Evolutionary conservation across 345 rosid species (phyloP).

Genomic region (Geranium brycei): DNA sequence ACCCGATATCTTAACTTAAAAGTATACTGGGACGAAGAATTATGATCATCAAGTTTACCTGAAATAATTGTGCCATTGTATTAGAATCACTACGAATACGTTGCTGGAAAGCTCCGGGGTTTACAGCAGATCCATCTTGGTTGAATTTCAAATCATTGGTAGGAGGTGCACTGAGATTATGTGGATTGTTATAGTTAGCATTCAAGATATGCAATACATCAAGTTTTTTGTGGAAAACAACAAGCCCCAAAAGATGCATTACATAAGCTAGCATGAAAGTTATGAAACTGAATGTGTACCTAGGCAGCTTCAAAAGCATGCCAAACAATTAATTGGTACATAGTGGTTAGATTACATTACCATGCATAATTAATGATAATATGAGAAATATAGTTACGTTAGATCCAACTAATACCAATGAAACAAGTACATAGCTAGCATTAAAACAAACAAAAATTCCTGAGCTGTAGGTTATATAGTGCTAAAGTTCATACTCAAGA

Average conservation of each 20-base stretch:
- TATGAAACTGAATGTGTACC: background rate
- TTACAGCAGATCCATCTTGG: conserved; percentile 87
- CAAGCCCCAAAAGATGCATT: background rate
- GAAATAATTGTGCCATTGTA: conserved; percentile 69
- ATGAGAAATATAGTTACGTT: background rate
- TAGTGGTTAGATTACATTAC: background rate
- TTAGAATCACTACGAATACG: conserved; percentile 61
- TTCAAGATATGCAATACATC: background rate
- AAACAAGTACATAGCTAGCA: background rate
- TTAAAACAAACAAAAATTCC: no score
- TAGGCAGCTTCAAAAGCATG: background rate
- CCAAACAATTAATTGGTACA: background rate
- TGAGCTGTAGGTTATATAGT: background rate
- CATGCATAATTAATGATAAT: background rate
- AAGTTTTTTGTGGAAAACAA: background rate
- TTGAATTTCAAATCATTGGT: conserved; percentile 43
- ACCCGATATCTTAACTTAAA: background rate
- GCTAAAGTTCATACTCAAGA: background rate
- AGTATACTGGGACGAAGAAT: background rate
- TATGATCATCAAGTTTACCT: conserved; percentile 29
- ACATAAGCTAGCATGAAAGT: background rate
- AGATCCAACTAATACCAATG: background rate
- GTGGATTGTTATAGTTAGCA: conserved; percentile 6
- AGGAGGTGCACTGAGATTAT: conserved; percentile 35
- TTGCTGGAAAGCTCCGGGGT: conserved; percentile 85